phyloP scores from a whole-genome alignment of 2,329 filamentous ascomycete genomes.

The Fusarium robinianum region DNA sequence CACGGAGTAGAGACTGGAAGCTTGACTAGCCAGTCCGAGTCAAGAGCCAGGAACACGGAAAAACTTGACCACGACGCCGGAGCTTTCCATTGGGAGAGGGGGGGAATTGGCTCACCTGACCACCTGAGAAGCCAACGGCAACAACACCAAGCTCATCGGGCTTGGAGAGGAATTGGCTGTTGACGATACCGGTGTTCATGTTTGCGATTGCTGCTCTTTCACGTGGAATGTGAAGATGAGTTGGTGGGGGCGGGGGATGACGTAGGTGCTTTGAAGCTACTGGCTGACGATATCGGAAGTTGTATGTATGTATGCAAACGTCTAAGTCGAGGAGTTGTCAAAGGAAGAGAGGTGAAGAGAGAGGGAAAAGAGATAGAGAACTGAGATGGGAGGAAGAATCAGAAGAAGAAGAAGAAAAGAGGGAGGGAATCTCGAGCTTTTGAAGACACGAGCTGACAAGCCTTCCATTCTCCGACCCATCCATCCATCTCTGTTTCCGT shows the following conservation, averaged over 20 bases:
- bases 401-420: background rate
- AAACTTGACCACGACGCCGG: too few relatives aligned
- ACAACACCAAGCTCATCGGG: conserved; percentile 86
- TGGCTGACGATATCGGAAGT: conserved; percentile 15
- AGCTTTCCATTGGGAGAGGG: background rate
- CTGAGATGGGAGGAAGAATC: background rate
- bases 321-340: background rate
- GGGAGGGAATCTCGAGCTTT: conserved; percentile 27
- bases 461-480: conserved; percentile 15
- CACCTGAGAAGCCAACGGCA: conserved; percentile 93
- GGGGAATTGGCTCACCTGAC: conserved; percentile 69
- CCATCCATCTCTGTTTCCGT: conserved; percentile 13
- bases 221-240: conserved; percentile 24
- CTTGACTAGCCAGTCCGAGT: conserved; percentile 1
- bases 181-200: conserved; percentile 59
- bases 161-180: conserved; percentile 77
- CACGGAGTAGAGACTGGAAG: too few relatives aligned
- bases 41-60: background rate
- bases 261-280: conserved; percentile 22
- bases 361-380: conserved; percentile 1
- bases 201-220: conserved; percentile 17
- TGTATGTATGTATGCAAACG: conserved; percentile 1
- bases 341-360: conserved; percentile 3
- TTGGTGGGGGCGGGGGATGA: conserved; percentile 29
- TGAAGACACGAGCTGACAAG: background rate